Conservation (phyloP, 768 basidiomycete genomes). For the Suillus subalutaceus region DNA sequence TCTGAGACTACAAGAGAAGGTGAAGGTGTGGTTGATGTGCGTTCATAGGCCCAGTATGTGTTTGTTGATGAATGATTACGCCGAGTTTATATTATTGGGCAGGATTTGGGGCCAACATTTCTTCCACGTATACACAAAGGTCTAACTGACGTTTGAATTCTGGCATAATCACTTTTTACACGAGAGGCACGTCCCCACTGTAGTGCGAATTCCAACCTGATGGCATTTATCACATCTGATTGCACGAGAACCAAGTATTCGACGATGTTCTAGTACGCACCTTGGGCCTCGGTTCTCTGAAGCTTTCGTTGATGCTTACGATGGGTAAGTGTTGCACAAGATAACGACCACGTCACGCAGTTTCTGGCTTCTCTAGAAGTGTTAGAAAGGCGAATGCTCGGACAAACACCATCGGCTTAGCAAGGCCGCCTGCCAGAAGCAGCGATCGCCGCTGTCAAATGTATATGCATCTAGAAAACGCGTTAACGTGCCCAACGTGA, state of each 20-base stretch:
- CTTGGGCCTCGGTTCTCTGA: not conserved
- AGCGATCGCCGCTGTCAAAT: not conserved
- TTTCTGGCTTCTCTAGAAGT: not conserved
- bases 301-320: not conserved
- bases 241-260: too few species aligned
- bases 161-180: not conserved
- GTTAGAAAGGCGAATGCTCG: not conserved
- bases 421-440: not conserved
- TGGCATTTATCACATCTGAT: not conserved
- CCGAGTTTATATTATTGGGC: not conserved
- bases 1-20: not conserved
- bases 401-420: not conserved
- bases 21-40: not conserved
- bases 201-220: not conserved
- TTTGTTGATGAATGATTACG: not conserved
- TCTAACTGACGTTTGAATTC: not conserved
- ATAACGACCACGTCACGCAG: not conserved
- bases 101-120: not conserved
- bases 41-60: not conserved
- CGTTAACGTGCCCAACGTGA: not conserved
- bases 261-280: too few species aligned
- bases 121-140: not conserved
- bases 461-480: not conserved
- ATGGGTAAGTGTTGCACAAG: not conserved
- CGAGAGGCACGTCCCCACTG: not conserved